Base-by-base conservation (phyloP, 2,329 filamentous ascomycete species). In the Dendryphion nanum region DNA sequence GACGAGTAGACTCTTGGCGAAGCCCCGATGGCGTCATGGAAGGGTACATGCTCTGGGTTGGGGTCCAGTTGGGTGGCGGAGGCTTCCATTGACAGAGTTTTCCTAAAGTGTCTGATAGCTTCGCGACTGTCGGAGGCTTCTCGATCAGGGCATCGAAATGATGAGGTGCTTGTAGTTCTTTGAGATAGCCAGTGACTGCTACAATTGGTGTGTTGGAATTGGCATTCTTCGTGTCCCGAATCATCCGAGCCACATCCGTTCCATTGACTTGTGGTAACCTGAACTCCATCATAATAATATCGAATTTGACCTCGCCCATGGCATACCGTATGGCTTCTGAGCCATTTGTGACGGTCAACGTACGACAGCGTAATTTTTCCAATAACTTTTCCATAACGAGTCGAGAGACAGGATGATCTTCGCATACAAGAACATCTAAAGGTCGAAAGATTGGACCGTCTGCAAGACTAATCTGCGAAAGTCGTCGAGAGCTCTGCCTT, bases 361-460 rank as follows among this genome's bases (percentile, higher is more conserved):
- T 96, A 29, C 93, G 86, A 57, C 93, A 98, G 23, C 89, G 85
- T 23, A 97, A 74, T 68, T 97, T 98, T 65, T 98, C 93, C 36
- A 98, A 77, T 6, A 98, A 72, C 55, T 95, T 93, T 61, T 98
- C 93, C 91, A 98, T 97, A n/a, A 98, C 91, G 73, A 98, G 83
- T 16, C 91, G 81, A 5, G 93, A 95, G 4, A 98, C 91, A 0
- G 93, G 93, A 63, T 98, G 93, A 57, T 98, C 93, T 68, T 98
- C 93, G 61, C 93, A 97, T 35, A 98, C 95, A 35, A 98, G 75
- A 5, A 98, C 86, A 65, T 98, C 93, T 35, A 98, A 70, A 2
- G 93, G 89, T 19, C 93, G 80, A 68, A 96, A 98, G 23, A 83
- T 79, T 3, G 93, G 93, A 0, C 85, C 85, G 37, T 91, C 89